Percentiles rank a stretch among this genome's conserved stretches.
Evolutionary conservation across 1,284 basidiomycete genomes (phyloP).

Genomic region (Irpex lacteus): DNA sequence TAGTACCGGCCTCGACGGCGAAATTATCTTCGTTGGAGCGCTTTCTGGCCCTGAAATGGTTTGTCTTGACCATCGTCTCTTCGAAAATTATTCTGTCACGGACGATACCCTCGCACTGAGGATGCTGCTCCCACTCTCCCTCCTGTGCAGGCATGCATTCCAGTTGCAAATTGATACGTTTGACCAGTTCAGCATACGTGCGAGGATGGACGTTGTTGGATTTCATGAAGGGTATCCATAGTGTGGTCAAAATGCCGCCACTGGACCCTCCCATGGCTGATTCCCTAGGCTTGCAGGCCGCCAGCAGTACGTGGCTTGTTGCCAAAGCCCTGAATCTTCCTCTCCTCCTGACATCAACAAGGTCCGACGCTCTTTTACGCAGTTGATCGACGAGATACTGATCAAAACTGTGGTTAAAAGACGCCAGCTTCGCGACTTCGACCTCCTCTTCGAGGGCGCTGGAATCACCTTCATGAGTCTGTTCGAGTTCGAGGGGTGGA

Average conservation of each 20-base stretch:
- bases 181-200: not conserved
- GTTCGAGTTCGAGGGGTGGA: no score
- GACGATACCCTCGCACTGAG: constrained; percentile 14
- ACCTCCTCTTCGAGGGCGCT: no score
- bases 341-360: not conserved
- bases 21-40: not conserved
- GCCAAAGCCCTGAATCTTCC: not conserved
- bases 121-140: constrained; percentile 3
- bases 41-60: not conserved
- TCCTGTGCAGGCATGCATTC: not conserved
- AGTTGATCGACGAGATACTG: not conserved
- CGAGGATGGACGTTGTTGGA: not conserved
- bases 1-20: constrained; percentile 7
- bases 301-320: constrained; percentile 9
- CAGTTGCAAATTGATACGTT: not conserved
- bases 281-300: constrained; percentile 11
- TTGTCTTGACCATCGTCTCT: constrained; percentile 3
- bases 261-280: constrained; percentile 3
- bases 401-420: not conserved
- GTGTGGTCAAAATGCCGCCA: constrained; percentile 10
- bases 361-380: not conserved
- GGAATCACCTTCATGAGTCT: no score
- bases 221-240: not conserved
- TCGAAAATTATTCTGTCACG: constrained; percentile 13
- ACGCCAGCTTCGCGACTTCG: not conserved